Conservation (phyloP, 2,329 filamentous ascomycete genomes). For the Talaromyces sp. region DNA sequence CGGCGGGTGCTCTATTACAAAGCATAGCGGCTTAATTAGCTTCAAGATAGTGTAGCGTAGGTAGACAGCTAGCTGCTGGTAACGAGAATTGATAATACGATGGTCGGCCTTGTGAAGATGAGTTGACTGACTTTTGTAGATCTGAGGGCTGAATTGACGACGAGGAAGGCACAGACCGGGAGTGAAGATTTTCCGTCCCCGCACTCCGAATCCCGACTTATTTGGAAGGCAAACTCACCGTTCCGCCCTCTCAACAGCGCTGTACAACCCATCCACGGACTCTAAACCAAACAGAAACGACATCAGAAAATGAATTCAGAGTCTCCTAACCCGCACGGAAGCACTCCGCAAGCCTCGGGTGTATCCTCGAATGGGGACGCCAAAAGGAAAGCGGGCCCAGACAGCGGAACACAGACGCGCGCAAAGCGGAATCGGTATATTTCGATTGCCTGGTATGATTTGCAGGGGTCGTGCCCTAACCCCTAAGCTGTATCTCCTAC, state of each 20-base stretch:
- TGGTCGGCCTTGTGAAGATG: background rate
- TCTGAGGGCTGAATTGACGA: background rate
- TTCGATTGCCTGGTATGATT: conserved; percentile 61
- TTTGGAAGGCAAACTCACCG: background rate
- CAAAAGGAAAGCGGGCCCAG: conserved; percentile 46
- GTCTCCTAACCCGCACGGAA: conserved; percentile 32
- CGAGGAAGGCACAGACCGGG: background rate
- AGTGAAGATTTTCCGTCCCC: conserved; percentile 11
- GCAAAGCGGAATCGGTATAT: conserved; percentile 67
- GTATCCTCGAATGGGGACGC: conserved; percentile 29
- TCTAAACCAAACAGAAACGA: background rate
- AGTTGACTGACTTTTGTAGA: background rate
- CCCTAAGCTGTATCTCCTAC: background rate
- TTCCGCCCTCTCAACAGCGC: conserved; percentile 6
- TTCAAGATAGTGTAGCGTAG: background rate
- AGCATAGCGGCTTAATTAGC: background rate
- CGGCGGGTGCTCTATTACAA: conserved; percentile 18
- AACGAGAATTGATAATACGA: background rate
- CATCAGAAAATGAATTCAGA: conserved; percentile 34
- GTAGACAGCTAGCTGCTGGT: background rate
- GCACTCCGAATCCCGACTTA: background rate
- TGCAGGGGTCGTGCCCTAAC: background rate
- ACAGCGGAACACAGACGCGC: conserved; percentile 51
- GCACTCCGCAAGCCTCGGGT: conserved; percentile 27
- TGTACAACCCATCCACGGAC: background rate